phyloP scores from a whole-genome alignment of 441 rosid species.

The Pelargonium cotyledonis region DNA sequence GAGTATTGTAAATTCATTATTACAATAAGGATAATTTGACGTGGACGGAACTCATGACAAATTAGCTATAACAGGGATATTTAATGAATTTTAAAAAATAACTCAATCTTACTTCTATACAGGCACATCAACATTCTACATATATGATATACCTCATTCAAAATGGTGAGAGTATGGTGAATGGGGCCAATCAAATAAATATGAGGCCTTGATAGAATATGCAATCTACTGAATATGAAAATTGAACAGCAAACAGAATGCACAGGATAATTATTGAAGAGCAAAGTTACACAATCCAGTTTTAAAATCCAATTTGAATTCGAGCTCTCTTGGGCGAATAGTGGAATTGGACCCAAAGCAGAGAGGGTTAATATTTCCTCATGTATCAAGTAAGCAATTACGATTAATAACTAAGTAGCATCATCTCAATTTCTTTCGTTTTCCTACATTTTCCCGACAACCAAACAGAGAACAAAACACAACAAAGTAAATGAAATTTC shows the following conservation, averaged over 20 bases:
- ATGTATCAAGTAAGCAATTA: background rate
- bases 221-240: background rate
- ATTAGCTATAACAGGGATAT: no score
- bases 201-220: no score
- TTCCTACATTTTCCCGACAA: slow-evolving; percentile 20
- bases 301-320: background rate
- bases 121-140: background rate
- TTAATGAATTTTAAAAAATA: background rate
- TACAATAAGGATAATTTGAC: background rate
- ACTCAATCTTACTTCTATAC: background rate
- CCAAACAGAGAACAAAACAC: slow-evolving; percentile 10
- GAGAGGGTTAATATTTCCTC: background rate
- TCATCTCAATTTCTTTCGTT: slow-evolving; percentile 9
- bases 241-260: background rate
- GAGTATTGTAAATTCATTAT: background rate
- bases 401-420: background rate
- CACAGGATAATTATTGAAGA: background rate
- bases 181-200: background rate
- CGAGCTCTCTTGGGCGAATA: background rate
- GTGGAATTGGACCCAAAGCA: background rate
- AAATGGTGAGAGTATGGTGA: background rate
- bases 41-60: no score
- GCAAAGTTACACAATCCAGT: background rate
- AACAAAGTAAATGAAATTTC: background rate
- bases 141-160: background rate